phyloP scores from a whole-genome alignment of 371 early-diverging fungal species.

The Mucor irregularis region DNA sequence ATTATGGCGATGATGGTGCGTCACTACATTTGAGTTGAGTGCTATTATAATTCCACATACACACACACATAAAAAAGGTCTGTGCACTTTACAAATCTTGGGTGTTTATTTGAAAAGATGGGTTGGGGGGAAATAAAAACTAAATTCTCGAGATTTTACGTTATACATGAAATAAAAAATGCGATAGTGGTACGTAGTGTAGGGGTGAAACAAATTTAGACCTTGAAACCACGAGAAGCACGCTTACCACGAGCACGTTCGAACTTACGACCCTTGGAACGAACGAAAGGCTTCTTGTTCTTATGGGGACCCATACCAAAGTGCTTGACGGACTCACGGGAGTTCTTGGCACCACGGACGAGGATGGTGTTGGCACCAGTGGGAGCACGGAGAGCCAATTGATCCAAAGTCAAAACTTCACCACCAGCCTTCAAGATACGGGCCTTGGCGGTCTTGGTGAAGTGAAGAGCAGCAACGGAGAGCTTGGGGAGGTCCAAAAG shows the following conservation, averaged over 20 bases:
- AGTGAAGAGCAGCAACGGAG: slow-evolving; percentile 92
- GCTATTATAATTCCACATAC: too few species aligned
- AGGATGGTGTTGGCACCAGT: slow-evolving; percentile 95
- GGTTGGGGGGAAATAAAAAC: too few species aligned
- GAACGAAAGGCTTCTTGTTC: slow-evolving; percentile 89
- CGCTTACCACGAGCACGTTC: slow-evolving; percentile 99
- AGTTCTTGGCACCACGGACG: slow-evolving; percentile 84
- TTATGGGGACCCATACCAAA: slow-evolving; percentile 76
- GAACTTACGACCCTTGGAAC: slow-evolving; percentile 99
- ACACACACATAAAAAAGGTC: too few species aligned
- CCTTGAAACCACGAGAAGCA: slow-evolving; percentile 94
- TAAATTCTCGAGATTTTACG: too few species aligned
- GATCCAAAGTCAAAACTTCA: slow-evolving; percentile 97
- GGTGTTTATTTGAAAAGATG: too few species aligned
- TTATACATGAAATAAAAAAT: too few species aligned
- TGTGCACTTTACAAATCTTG: too few species aligned
- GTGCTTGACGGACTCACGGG: slow-evolving; percentile 97
- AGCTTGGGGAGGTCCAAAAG: slow-evolving; percentile 94
- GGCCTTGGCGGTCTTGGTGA: slow-evolving; percentile 93
- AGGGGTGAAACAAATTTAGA: slow-evolving; percentile 44
- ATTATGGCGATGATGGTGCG: too few species aligned
- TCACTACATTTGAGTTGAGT: too few species aligned
- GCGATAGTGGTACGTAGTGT: not conserved
- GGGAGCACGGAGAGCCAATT: slow-evolving; percentile 97
- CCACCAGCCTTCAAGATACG: slow-evolving; percentile 98